These are phyloP conservation scores for Echeveria elegans DNA, from an alignment of 164 flowering plant genomes.

Conservation along the genomic window DNA sequence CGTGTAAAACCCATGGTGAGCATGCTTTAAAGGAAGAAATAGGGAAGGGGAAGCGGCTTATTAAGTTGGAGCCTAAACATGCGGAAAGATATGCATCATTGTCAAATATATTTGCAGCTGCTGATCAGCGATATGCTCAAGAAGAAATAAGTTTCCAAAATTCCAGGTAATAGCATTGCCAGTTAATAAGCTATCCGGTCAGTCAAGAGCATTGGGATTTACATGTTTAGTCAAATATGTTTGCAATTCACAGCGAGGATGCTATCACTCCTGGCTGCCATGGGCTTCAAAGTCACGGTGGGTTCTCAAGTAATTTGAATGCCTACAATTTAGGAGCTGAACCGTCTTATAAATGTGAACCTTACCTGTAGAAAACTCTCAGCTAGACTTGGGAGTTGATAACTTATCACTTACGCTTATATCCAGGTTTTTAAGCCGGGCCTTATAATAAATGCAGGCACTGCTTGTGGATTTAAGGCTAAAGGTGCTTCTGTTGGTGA, in stretches of 20 bases:
- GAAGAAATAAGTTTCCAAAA: constrained; percentile 21
- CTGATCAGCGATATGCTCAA: constrained; percentile 39
- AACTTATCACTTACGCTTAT: constrained; percentile 88
- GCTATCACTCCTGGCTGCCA: too few relatives aligned
- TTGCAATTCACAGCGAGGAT: too few relatives aligned
- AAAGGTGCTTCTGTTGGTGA: constrained; percentile 85
- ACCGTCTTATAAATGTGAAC: too few relatives aligned
- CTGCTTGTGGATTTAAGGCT: constrained; percentile 95
- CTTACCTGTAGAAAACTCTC: too few relatives aligned
- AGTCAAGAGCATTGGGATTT: too few relatives aligned
- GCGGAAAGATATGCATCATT: constrained; percentile 40
- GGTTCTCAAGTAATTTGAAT: too few relatives aligned
- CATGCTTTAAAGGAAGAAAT: constrained; percentile 39
- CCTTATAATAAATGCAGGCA: constrained; percentile 95
- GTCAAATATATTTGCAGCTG: constrained; percentile 49
- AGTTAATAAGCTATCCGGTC: too few relatives aligned
- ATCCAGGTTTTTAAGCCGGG: constrained; percentile 82
- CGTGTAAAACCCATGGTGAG: constrained; percentile 45
- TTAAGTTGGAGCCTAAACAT: constrained; percentile 14
- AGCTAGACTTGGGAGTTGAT: too few relatives aligned
- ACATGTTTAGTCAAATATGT: too few relatives aligned
- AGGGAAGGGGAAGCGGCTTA: constrained; percentile 44
- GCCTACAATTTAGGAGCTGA: too few relatives aligned
- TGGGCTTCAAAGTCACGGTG: too few relatives aligned
- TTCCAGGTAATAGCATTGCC: constrained; percentile 35